These are phyloP conservation scores for Porcisia hertigi DNA, from an alignment of 208 protist genomes.

Conservation along the genomic window DNA sequence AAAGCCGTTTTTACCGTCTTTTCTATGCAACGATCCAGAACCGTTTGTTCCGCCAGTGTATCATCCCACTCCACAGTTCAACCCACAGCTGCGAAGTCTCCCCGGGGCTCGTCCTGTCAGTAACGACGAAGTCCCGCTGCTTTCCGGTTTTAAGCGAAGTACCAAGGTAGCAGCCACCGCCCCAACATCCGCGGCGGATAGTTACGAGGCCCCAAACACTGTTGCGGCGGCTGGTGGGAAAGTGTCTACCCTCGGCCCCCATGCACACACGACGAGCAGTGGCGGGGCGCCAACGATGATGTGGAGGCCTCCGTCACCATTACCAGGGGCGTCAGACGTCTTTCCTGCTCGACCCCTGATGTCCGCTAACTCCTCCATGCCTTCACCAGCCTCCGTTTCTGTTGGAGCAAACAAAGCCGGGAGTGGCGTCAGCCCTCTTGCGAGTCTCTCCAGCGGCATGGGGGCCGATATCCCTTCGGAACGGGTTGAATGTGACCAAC, in stretches of 20 bases:
- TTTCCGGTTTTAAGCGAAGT: constrained; percentile 33
- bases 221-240: not conserved
- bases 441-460: constrained; percentile 13
- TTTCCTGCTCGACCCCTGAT: constrained; percentile 22
- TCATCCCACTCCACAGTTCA: constrained; percentile 26
- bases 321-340: not conserved
- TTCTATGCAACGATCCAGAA: constrained; percentile 20
- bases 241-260: not conserved
- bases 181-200: not conserved
- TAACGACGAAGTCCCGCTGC: constrained; percentile 32
- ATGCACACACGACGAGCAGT: not conserved
- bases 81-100: constrained; percentile 18
- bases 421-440: constrained; percentile 11
- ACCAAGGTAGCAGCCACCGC: not conserved
- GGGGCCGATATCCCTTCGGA: not conserved
- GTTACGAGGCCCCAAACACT: constrained; percentile 16
- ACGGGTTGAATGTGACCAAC: constrained; percentile 18
- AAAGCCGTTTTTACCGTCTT: constrained; percentile 35
- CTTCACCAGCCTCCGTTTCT: not conserved
- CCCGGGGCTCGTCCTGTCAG: not conserved
- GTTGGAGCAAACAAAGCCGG: not conserved
- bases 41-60: constrained; percentile 22
- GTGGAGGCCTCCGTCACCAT: constrained; percentile 13
- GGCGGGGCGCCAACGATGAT: constrained; percentile 8
- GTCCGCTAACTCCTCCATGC: not conserved